Evolutionary conservation across 2,329 filamentous ascomycete species (phyloP).

Genomic region (Xylariaceae sp.): DNA sequence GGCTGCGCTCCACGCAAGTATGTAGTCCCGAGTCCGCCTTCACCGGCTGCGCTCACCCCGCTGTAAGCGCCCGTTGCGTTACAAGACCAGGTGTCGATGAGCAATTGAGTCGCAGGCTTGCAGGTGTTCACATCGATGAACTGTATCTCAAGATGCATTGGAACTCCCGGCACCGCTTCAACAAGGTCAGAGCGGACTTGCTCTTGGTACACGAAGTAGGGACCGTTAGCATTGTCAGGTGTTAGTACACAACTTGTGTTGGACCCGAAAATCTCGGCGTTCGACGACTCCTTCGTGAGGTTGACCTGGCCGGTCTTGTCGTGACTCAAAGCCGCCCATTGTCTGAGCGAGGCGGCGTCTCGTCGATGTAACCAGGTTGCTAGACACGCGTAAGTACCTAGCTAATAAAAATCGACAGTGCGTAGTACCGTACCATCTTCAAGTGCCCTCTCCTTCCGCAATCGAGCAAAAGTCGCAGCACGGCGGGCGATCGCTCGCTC

Average conservation of each 20-base stretch:
- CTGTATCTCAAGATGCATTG: conserved; percentile 42
- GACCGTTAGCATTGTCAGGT: conserved; percentile 42
- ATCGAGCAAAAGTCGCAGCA: conserved; percentile 35
- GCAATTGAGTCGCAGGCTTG: conserved; percentile 35
- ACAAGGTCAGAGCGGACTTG: conserved; percentile 39
- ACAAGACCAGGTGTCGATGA: conserved; percentile 46
- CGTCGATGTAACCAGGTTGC: conserved; percentile 33
- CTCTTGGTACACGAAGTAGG: conserved; percentile 45
- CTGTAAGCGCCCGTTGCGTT: conserved; percentile 46
- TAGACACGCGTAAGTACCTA: conserved; percentile 6
- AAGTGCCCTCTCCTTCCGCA: conserved; percentile 34
- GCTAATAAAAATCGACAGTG: not conserved
- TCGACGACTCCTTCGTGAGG: conserved; percentile 31
- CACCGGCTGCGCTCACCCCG: conserved; percentile 27
- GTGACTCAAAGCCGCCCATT: conserved; percentile 38
- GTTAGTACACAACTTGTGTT: conserved; percentile 43
- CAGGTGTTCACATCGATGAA: conserved; percentile 47
- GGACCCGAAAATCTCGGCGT: conserved; percentile 36
- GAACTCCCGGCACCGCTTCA: conserved; percentile 40
- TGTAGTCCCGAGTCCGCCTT: conserved; percentile 39
- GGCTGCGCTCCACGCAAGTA: conserved; percentile 48
- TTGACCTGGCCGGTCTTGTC: conserved; percentile 35
- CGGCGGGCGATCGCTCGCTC: conserved; percentile 39
- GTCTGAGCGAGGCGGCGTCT: conserved; percentile 34
- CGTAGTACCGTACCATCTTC: conserved; percentile 23